A percentile compares a stretch with the other conserved stretches of the same genome.
These are phyloP conservation scores for Fusarium graminum DNA, from an alignment of 2,329 filamentous ascomycete genomes.

Conservation along the genomic window DNA sequence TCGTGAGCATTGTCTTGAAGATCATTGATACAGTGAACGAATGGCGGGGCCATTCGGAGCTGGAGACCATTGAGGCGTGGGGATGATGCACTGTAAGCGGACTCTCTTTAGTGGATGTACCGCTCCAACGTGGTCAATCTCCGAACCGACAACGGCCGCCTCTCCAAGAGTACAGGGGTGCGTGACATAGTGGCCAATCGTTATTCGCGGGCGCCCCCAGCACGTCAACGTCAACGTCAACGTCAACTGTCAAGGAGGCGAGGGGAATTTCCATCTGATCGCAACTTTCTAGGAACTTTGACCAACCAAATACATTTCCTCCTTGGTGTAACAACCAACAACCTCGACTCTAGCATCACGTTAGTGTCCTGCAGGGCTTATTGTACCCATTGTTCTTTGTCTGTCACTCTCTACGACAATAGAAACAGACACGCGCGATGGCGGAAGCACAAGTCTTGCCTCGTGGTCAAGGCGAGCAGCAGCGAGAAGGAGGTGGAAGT, in stretches of 20 bases:
- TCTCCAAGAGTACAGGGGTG: slow-evolving; percentile 11
- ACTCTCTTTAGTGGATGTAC: slow-evolving; percentile 18
- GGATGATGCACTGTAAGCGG: slow-evolving; percentile 30
- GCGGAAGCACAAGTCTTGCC: slow-evolving; percentile 46
- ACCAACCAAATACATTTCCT: slow-evolving; percentile 31
- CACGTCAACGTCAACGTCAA: slow-evolving; percentile 38
- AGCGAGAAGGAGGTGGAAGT: slow-evolving; percentile 43
- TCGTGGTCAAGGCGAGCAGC: slow-evolving; percentile 46
- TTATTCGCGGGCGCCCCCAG: slow-evolving; percentile 37
- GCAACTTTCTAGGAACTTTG: slow-evolving; percentile 13
- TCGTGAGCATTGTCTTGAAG: slow-evolving; percentile 21
- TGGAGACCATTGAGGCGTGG: not conserved
- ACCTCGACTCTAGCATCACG: slow-evolving; percentile 34
- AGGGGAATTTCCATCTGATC: slow-evolving; percentile 41
- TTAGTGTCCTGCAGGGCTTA: slow-evolving; percentile 15
- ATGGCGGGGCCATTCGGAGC: slow-evolving; percentile 18
- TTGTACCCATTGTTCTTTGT: slow-evolving; percentile 7
- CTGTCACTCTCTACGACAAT: slow-evolving; percentile 6
- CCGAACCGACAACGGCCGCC: slow-evolving; percentile 34
- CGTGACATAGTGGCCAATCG: slow-evolving; percentile 32
- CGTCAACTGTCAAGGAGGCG: slow-evolving; percentile 29
- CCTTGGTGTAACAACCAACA: slow-evolving; percentile 31
- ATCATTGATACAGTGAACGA: slow-evolving; percentile 19
- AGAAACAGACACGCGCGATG: slow-evolving; percentile 41
- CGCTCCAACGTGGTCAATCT: slow-evolving; percentile 31